Base-by-base conservation (phyloP, 2,329 filamentous ascomycete genomes). In the Xenosphaeropsis pyriputrescens region DNA sequence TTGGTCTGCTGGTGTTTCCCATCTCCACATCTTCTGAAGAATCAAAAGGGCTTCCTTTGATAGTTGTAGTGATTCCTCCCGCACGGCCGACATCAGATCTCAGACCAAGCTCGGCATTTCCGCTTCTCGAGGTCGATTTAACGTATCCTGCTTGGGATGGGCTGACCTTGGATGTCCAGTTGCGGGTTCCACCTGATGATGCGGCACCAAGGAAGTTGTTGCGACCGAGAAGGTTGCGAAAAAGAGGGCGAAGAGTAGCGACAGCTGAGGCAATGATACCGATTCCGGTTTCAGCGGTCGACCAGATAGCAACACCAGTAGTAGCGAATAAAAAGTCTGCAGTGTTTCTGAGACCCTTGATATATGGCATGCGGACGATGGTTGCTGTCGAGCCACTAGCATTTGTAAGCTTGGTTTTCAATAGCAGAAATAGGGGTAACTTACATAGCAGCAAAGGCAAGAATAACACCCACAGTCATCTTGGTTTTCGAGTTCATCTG, bases 371-470 rank as follows among this genome's bases (percentile, higher is more conserved):
- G 11, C 51, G 50, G 8, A 48, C 42, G 17, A 55, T 50, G 3
- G 52, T 52, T 30, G 50, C 48, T 15, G 46, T 45, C 2, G 49
- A 49, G 18, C 42, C 49, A 35, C 47, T 52, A 17, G 6, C 13
- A 31, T 37, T 14, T 11, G 15, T 18, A 15, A 17, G 14, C n/a
- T 35, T 26, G 3, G 26, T 18, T 32, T 31, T 30, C 13, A 8
- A 29, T 9, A 29, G 15, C 11, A 9, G 6, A 18, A 19, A 32
- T 37, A 47, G 43, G 17, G 34, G 17, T 11, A 52, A 17, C 57
- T 49, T 52, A 70, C 65, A 71, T 49, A 41, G 67, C 59, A 11
- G 61, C 68, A 53, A 72, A 61, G 31, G 63, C 58, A 2, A 73
- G 49, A 35, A 74, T 59, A 2, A 61, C 45, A 4, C 59, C 61